These are phyloP conservation scores for Aureobasidium sp. DNA, from an alignment of 2,329 filamentous ascomycete species.

Conservation along the genomic window DNA sequence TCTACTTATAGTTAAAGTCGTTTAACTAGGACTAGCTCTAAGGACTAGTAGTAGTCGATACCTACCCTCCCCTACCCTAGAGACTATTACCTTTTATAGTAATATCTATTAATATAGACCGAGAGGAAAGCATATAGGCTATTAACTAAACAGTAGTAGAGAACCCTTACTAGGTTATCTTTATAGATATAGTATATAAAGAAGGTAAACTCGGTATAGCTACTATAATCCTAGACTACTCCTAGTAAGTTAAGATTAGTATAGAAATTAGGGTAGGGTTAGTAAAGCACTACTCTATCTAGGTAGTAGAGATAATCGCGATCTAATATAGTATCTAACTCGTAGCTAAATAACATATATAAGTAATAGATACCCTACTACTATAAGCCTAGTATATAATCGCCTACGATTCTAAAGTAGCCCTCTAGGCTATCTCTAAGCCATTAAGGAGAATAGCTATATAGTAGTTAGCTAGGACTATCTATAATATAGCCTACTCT, in stretches of 20 bases:
- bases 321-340: neutral
- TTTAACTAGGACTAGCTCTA: no score
- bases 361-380: neutral
- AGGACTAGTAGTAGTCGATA: no score
- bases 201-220: neutral
- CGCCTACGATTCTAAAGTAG: neutral
- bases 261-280: neutral
- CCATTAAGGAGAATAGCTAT: neutral
- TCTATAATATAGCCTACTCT: neutral
- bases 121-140: neutral
- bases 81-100: no score
- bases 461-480: neutral
- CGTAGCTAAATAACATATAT: neutral
- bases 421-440: neutral
- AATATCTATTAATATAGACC: no score
- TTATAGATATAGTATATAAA: neutral
- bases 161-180: neutral
- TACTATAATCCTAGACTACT: neutral
- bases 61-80: no score
- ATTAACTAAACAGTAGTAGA: neutral
- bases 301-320: neutral
- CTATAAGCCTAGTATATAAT: neutral
- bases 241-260: neutral
- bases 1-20: no score
- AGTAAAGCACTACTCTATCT: neutral